phyloP scores from a whole-genome alignment of 208 protist species.

The Phytomonas francai region DNA sequence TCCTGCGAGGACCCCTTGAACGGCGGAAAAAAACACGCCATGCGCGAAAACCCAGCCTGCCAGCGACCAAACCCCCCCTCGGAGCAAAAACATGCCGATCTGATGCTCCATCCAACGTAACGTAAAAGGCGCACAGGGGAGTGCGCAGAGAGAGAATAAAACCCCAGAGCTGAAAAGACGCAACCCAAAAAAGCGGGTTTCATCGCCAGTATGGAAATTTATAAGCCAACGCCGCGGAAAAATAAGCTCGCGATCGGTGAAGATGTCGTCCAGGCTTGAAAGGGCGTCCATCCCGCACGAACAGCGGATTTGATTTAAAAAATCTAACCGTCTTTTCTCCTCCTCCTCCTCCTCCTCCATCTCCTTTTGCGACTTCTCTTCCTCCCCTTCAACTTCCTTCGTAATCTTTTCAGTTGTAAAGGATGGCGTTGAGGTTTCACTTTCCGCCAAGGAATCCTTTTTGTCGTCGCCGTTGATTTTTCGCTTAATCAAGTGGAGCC shows the following conservation, averaged over 20 bases:
- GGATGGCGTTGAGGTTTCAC: no score
- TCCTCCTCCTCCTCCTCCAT: conserved; percentile 14
- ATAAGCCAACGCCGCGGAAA: conserved; percentile 39
- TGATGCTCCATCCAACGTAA: conserved; percentile 66
- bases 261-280: conserved; percentile 17
- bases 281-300: conserved; percentile 12
- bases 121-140: conserved; percentile 50
- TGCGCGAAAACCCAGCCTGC: conserved; percentile 32
- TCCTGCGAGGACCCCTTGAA: conserved; percentile 19
- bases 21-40: conserved; percentile 30
- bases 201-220: no score
- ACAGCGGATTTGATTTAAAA: conserved; percentile 25
- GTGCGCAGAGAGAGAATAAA: conserved; percentile 41
- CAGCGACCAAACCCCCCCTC: conserved; percentile 78
- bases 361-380: no score
- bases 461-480: no score
- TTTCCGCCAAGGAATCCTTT: no score
- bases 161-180: conserved; percentile 38
- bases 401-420: no score
- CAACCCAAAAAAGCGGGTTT: no score
- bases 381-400: no score
- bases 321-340: conserved; percentile 23
- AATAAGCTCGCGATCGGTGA: conserved; percentile 13
- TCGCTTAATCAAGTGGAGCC: background rate
- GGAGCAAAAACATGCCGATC: conserved; percentile 46